Evolutionary conservation across 306 rosid species (phyloP), one percentile per base, ranked within the genome.

Genomic region (Acacia crassicarpa): DNA sequence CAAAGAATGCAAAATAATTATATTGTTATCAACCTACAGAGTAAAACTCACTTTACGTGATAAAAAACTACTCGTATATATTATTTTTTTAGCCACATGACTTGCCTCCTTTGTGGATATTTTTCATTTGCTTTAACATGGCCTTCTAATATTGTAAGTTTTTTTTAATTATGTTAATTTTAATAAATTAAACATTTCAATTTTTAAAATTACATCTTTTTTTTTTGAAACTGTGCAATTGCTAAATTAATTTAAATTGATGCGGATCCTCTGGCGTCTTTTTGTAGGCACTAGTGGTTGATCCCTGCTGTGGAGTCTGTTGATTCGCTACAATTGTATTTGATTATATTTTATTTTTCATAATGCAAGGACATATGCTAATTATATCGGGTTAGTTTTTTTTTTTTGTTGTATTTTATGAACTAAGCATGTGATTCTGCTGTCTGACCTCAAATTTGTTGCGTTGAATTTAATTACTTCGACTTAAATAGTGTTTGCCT

Each of bases 281-380:
- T 20, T 62, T 83, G 86, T 89, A 89, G 92, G 90, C 53, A 67
- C 80, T 13, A 65, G 69, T 54, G 41, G 81, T 41, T 85, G 83
- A 83, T 79, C 77, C 75, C 61, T 81, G 77, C 1, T 63, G 10
- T 80, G 83, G 73, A 45, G 73, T 63, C 78, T 54, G 78, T 35
- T n/a, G 27, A 65, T 48, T 78, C 67, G 74, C 74, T 75, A 59
- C 63, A 75, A 51, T 59, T 53, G 30, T 16, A 22, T 2, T 75
- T 38, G 41, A 38, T 38, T 66, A 75, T 74, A 20, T 40, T 44
- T 74, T 17, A 54, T 58, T 22, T 61, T 40, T 20, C 14, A 9
- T 67, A 69, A 44, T 58, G 66, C 56, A 66, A 46, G 35, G 65
- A 62, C 40, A 38, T 61, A 23, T 81, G 30, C n/a, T 65, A 6